Evolutionary conservation across 1,139 yeast genomes (phyloP).

Genomic region (Pichia sp.): DNA sequence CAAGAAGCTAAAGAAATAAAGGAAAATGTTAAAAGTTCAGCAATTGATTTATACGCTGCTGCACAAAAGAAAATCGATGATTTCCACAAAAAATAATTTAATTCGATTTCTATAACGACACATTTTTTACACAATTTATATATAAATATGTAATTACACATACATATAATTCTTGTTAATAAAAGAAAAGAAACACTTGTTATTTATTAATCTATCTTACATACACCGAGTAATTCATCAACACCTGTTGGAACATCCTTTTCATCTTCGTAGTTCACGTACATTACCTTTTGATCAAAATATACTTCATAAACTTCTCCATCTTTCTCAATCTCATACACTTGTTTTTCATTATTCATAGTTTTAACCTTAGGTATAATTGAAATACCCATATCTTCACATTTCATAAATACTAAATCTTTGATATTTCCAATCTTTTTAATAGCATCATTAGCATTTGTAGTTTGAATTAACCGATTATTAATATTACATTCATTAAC

Average conservation of each 20-base stretch:
- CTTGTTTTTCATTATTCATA: conserved; percentile 4
- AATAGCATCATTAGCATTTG: background rate
- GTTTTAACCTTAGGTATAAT: conserved; percentile 7
- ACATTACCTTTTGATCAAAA: conserved; percentile 18
- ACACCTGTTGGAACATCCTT: conserved; percentile 32
- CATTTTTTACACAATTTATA: no score
- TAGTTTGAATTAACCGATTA: no score
- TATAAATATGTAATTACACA: background rate
- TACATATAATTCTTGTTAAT: background rate
- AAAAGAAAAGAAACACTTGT: background rate
- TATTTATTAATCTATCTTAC: background rate
- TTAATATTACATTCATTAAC: background rate
- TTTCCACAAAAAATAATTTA: conserved; percentile 13
- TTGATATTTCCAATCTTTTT: conserved; percentile 4
- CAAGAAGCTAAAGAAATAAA: conserved; percentile 27
- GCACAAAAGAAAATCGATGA: conserved; percentile 21
- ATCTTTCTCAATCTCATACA: conserved; percentile 1
- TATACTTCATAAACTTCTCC: conserved; percentile 11
- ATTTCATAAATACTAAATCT: conserved; percentile 9
- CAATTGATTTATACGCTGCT: conserved; percentile 15
- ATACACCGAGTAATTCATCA: conserved; percentile 19
- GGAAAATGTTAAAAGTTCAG: conserved; percentile 7
- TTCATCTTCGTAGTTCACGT: conserved; percentile 18
- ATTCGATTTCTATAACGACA: background rate
- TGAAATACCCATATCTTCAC: conserved; percentile 1